Conservation (phyloP, 345 rosid genomes). For the Eucalyptus grandis region DNA sequence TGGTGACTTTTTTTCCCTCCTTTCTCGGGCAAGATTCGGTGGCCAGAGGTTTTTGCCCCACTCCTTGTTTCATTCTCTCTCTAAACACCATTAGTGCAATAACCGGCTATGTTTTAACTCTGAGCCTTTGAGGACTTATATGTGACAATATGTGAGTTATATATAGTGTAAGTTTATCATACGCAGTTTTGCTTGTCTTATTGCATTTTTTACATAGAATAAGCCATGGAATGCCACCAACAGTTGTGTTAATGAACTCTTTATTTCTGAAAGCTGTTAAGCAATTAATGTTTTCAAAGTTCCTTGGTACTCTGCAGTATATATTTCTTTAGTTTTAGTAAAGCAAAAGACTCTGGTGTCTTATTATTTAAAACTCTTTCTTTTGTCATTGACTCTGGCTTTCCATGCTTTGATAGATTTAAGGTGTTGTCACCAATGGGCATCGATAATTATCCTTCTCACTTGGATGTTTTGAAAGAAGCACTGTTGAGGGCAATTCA, state of each 20-base stretch:
- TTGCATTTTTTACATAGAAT: neutral
- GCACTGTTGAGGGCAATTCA: constrained; percentile 79
- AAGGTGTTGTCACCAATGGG: constrained; percentile 25
- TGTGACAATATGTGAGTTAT: neutral
- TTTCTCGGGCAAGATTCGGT: neutral
- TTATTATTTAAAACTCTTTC: neutral
- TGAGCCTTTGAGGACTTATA: neutral
- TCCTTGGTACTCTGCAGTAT: neutral
- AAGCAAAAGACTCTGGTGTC: neutral
- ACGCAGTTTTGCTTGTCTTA: neutral
- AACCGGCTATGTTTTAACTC: neutral
- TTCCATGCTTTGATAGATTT: constrained; percentile 31
- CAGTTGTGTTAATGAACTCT: neutral
- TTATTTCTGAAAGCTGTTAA: neutral
- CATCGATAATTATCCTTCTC: constrained; percentile 53
- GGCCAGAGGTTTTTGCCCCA: neutral
- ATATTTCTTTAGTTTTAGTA: neutral
- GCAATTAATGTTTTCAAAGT: neutral
- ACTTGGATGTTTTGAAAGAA: constrained; percentile 71
- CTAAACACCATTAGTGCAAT: neutral
- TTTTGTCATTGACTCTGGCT: neutral
- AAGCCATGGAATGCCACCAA: neutral
- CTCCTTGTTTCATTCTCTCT: neutral
- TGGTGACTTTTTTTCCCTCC: neutral
- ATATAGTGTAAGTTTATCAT: neutral